These are phyloP conservation scores for Cornus suecica DNA, from an alignment of 148 eudicot genomes.

Conservation along the genomic window DNA sequence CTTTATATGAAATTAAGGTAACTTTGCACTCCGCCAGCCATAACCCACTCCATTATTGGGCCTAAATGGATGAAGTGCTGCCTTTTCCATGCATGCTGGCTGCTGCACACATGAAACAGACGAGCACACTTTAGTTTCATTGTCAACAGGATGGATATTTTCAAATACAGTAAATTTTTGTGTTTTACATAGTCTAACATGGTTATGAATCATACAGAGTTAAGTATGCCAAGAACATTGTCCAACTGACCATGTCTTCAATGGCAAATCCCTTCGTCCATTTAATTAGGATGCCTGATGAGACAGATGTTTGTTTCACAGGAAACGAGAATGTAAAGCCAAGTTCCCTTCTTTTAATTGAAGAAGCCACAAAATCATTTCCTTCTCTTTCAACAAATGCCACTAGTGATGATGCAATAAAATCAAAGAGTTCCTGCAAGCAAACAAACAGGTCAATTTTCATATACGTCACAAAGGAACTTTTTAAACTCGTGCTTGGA, in stretches of 20 bases:
- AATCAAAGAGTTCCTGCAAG: slow-evolving; percentile 79
- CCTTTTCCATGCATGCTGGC: background rate
- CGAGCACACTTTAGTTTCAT: background rate
- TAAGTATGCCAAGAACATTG: background rate
- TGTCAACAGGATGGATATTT: background rate
- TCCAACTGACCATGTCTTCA: slow-evolving; percentile 70
- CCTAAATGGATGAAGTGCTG: background rate
- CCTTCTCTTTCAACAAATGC: slow-evolving; percentile 59
- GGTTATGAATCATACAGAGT: background rate
- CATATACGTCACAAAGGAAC: slow-evolving; percentile 4
- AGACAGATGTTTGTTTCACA: slow-evolving; percentile 71
- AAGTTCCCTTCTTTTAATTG: slow-evolving; percentile 51
- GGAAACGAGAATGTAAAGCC: slow-evolving; percentile 96
- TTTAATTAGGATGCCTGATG: slow-evolving; percentile 69
- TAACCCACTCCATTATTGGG: background rate
- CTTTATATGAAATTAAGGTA: background rate
- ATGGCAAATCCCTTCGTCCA: slow-evolving; percentile 92
- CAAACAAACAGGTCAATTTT: slow-evolving; percentile 11
- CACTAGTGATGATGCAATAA: slow-evolving; percentile 64
- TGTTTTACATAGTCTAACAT: background rate
- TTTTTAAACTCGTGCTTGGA: background rate
- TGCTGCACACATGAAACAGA: background rate
- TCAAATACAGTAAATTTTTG: background rate
- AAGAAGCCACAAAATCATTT: slow-evolving; percentile 28
- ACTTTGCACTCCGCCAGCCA: background rate